Base-by-base conservation (phyloP, 2,329 filamentous ascomycete species). In the Fusarium subglutinans region DNA sequence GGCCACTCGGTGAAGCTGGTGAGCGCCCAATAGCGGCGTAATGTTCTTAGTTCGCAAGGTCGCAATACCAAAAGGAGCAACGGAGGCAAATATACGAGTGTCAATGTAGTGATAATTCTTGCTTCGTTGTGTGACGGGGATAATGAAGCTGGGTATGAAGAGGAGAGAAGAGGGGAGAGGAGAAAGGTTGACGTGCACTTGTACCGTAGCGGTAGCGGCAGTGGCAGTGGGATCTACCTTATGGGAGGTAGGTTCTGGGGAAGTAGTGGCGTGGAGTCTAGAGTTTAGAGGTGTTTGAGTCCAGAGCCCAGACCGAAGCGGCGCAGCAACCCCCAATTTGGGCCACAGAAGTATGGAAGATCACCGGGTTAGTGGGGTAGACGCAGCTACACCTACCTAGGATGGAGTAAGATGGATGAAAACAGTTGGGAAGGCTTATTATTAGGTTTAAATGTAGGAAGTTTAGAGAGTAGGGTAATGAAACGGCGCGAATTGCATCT, bases 91-190 rank as follows among this genome's bases (percentile, higher is more conserved):
- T 37, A 43, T 38, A 37, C 30, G 48, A 40, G 35, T 48, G 40
- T 40, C 26, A 60, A 57, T 24, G 45, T 35, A 43, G 56, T 20
- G 28, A 24, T 45, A 58, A 54, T 48, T 35, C 54, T 56, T 65
- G 56, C 41, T 33, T 63, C 54, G 66, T 57, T 63, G 59, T 51
- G 63, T 75, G 65, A 65, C 47, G 43, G 20, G 37, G 48, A 58
- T 50, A 66, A 64, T 30, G 30, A 66, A 51, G 45, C 47, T 55
- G 72, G 67, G 67, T 60, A 43, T 67, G 67, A 71, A 35, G 44
- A 62, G 45, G 48, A 69, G 68, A 75, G 73, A 69, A 68, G 70
- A 75, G 73, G 72, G 58, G 67, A 72, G 71, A 64, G 66, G 57
- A 70, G 58, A 58, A 70, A 60, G 37, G 63, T 73, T 50, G 72